A percentile compares a stretch with the other conserved stretches of the same genome.
These are phyloP conservation scores for Cordyceps pruinosa DNA, from an alignment of 2,329 filamentous ascomycete species.

Conservation along the genomic window DNA sequence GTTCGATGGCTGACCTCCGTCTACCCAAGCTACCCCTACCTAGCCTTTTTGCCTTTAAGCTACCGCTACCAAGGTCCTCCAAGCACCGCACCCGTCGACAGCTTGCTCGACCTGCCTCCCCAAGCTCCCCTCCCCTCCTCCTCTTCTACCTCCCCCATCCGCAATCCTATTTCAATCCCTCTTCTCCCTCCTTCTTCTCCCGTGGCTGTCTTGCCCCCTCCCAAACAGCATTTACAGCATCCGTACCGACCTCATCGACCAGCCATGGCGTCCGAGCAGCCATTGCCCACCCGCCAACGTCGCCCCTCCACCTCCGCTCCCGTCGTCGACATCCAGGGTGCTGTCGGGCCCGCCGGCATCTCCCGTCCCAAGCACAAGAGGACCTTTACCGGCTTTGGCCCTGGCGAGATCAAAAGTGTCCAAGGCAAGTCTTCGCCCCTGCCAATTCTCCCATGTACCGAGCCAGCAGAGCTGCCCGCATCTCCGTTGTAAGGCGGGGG, in stretches of 20 bases:
- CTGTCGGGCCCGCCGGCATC: slow-evolving; percentile 78
- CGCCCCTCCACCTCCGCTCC: slow-evolving; percentile 76
- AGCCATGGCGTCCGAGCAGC: slow-evolving; percentile 29
- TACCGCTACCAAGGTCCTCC: not conserved
- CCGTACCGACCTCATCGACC: not conserved
- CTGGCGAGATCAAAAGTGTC: slow-evolving; percentile 85
- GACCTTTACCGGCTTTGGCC: slow-evolving; percentile 90
- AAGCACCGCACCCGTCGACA: not conserved
- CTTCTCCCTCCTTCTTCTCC: not conserved
- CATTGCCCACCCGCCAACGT: slow-evolving; percentile 59
- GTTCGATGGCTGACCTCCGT: not conserved
- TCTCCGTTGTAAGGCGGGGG: slow-evolving; percentile 1
- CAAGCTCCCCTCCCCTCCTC: not conserved
- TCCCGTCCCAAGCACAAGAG: slow-evolving; percentile 91
- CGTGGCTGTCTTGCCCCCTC: not conserved
- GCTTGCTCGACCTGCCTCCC: not conserved
- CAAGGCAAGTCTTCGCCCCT: slow-evolving; percentile 55
- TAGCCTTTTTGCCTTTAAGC: not conserved
- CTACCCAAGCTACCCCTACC: not conserved
- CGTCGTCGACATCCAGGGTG: slow-evolving; percentile 77
- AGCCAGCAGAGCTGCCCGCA: not conserved
- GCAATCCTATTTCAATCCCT: not conserved
- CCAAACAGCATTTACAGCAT: not conserved
- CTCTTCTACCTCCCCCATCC: not conserved
- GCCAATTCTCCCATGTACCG: not conserved